These are phyloP conservation scores for Leptographium radiaticola DNA, from an alignment of 2,329 filamentous ascomycete genomes.

Conservation along the genomic window DNA sequence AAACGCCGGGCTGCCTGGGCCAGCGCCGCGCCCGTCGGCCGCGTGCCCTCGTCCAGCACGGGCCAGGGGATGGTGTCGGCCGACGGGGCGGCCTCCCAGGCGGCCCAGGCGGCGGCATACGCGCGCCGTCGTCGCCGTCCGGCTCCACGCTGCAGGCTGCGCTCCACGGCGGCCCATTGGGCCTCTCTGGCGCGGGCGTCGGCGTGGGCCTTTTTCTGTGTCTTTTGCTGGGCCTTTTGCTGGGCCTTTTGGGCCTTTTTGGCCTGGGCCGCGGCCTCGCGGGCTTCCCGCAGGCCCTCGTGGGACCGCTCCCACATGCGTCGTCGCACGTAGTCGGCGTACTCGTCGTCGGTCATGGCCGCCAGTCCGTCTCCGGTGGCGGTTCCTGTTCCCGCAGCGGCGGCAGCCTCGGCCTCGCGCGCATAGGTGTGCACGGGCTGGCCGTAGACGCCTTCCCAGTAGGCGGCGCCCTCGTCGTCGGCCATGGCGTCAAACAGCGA, in stretches of 20 bases:
- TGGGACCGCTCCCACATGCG: slow-evolving; percentile 96
- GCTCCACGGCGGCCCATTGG: slow-evolving; percentile 45
- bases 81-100: slow-evolving; percentile 28
- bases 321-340: slow-evolving; percentile 68
- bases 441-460: slow-evolving; percentile 94
- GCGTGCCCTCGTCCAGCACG: slow-evolving; percentile 31
- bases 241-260: background rate
- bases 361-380: slow-evolving; percentile 45
- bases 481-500: slow-evolving; percentile 94
- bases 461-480: slow-evolving; percentile 88
- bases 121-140: slow-evolving; percentile 42
- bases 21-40: background rate
- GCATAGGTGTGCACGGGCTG: slow-evolving; percentile 61
- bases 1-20: slow-evolving; percentile 55
- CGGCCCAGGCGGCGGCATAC: slow-evolving; percentile 52
- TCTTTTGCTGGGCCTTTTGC: too few relatives aligned
- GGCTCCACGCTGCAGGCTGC: slow-evolving; percentile 53
- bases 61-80: slow-evolving; percentile 51
- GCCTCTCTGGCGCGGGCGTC: too few relatives aligned
- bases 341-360: slow-evolving; percentile 85
- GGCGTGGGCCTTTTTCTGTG: slow-evolving; percentile 20
- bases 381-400: slow-evolving; percentile 18
- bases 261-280: slow-evolving; percentile 24
- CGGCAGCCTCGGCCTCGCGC: slow-evolving; percentile 3
- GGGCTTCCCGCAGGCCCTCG: slow-evolving; percentile 66